Base-by-base conservation (phyloP, 2,329 filamentous ascomycete genomes). In the Amauroascus niger region DNA sequence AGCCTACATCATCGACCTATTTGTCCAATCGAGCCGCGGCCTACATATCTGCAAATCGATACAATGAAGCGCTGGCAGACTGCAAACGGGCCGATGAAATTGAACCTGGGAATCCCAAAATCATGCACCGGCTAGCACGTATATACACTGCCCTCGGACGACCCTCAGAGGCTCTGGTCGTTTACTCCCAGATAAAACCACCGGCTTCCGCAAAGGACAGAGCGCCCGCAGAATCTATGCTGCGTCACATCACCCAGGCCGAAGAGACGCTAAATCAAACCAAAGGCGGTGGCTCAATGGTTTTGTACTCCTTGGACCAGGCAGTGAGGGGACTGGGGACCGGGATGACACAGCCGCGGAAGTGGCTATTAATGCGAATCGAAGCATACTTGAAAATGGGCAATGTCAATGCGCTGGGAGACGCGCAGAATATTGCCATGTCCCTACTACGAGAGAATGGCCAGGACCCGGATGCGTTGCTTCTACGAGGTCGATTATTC, bases 11-110 rank as follows among this genome's bases (percentile, higher is more conserved):
- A 49, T 77, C 90, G 33, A 95, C 89, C 44, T 97, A 95, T 71
- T 80, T 95, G 60, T 91, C 88, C 69, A 98, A 98, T 76, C 86
- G 93, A 64, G 90, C 93, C 37, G 93, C 93, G 28, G 93, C 93
- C 33, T 88, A 87, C 74, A 95, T 98, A 78, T 88, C 88, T 51
- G 87, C 88, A 55, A 84, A 84, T 61, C 82, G 85, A 64, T 96
- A 85, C 67, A 74, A 79, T 54, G 79, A 85, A 58, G 93, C 93
- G 14, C 75, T 97, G 56, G 88, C 93, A 53, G 93, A 98, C 71
- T 93, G 88, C 71, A 84, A 82, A 64, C 80, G 79, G 52, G 88
- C 93, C 6, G 82, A 87, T 61, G 85, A 91, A 60, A 74, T 95
- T 41, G 90, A 97, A 59, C 85, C 90, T 0, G 77, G 83, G 62